Evolutionary conservation across 2,329 filamentous ascomycete species (phyloP), one percentile per base, ranked within the genome.

Genomic region (Pestalotiopsis sp.): DNA sequence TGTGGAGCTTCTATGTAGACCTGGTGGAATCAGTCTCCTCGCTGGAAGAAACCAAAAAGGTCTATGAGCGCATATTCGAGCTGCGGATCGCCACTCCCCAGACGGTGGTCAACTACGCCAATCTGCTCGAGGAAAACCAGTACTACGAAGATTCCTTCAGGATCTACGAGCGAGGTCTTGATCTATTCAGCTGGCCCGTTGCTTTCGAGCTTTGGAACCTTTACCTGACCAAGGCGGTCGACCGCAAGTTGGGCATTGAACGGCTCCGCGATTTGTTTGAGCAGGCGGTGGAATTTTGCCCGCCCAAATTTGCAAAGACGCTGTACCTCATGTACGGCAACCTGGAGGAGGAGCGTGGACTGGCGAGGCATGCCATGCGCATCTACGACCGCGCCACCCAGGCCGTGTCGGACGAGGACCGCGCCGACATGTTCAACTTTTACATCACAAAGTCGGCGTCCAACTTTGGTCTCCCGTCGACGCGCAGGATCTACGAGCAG

Each of bases 1-100:
- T 99, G 12, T 99, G 96, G 96, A 97, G 94, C 81, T 99, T 99
- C 84, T 99, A 99, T 75, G 95, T 99, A 56, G 96, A 99, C 79
- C 88, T 99, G 1, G 95, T 99, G 2, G 96, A 99, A 80, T 97
- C 94, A 79, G 95, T 98, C 39, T 92, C 93, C 70, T 93, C 92
- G 0, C 82, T 99, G 17, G 94, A 97, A 25, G 95, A 98, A 81
- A 98, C 95, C 0, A 93, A 90, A 79, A 95, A 94, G 79, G 91
- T 98, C 1, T 99, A 99, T 80, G 96, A 99, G 79, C 89, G 96
- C 68, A 98, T 99, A 75, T 99, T 99, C 78, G 97, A 99, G 81
- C 90, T 99, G 69, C 93, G 95, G 61, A 99, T 99, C 74, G 96
- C 97, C 25, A 99, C 96, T 5, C 96, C 97, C 1, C 96, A 99